Evolutionary conservation across 2,329 filamentous ascomycete genomes (phyloP).

Genomic region (Microsporum canis): DNA sequence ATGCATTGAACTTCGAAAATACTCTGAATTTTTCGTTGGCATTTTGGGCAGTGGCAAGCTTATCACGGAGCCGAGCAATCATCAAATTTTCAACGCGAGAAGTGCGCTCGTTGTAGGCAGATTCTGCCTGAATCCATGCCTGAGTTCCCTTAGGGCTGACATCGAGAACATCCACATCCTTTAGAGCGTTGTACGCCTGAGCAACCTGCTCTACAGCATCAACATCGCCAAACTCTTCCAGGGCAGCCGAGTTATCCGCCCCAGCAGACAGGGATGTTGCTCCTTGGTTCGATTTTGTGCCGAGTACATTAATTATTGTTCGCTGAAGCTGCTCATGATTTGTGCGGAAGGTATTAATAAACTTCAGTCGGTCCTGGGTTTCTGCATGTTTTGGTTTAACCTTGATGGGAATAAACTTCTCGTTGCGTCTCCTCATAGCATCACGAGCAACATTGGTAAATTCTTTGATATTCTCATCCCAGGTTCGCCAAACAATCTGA

Average conservation of each 20-base stretch:
- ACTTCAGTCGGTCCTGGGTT: constrained; percentile 81
- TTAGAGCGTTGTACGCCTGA: constrained; percentile 85
- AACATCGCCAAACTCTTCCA: constrained; percentile 92
- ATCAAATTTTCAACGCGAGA: constrained; percentile 98
- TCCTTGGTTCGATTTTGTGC: constrained; percentile 55
- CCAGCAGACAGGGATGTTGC: constrained; percentile 31
- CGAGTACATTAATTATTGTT: constrained; percentile 94
- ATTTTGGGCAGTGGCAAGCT: constrained; percentile 87
- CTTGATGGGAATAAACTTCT: constrained; percentile 98
- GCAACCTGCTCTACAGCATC: constrained; percentile 94
- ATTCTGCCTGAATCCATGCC: constrained; percentile 86
- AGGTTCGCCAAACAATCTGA: constrained; percentile 75
- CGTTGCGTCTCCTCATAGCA: constrained; percentile 81
- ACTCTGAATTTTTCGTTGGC: constrained; percentile 99
- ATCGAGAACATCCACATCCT: constrained; percentile 90
- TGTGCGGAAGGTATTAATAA: constrained; percentile 86
- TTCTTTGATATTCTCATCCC: constrained; percentile 94
- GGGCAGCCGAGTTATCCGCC: constrained; percentile 55
- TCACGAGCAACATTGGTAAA: constrained; percentile 97
- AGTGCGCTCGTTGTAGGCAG: constrained; percentile 93
- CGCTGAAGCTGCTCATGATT: constrained; percentile 96
- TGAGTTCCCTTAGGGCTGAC: constrained; percentile 82
- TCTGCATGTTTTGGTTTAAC: constrained; percentile 77
- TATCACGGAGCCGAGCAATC: constrained; percentile 83
- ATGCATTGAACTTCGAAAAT: constrained; percentile 98